Conservation (phyloP, 257 asterid species). For the Cynanchum wilfordii region DNA sequence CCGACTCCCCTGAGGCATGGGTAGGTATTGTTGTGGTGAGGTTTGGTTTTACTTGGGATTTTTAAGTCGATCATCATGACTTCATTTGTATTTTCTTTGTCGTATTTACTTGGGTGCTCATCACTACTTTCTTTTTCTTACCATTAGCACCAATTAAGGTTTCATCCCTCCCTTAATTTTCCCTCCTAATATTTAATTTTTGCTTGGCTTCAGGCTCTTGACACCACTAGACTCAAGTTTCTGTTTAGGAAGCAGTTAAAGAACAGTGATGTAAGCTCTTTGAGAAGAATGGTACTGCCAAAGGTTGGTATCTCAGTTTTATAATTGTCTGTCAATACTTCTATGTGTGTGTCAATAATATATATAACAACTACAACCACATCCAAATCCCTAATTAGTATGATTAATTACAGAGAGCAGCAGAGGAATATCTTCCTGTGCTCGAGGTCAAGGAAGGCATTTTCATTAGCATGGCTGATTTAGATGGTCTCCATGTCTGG, state of each 20-base stretch:
- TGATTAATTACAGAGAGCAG: constrained; percentile 31
- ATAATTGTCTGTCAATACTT: background rate
- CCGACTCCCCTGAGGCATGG: no score
- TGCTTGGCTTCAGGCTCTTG: constrained; percentile 26
- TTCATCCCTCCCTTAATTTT: no score
- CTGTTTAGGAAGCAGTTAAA: constrained; percentile 45
- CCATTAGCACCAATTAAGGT: no score
- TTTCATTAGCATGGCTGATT: constrained; percentile 36
- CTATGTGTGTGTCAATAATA: background rate
- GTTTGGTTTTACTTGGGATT: background rate
- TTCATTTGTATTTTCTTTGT: background rate
- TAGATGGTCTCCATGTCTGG: constrained; percentile 48
- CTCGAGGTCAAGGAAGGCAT: constrained; percentile 42
- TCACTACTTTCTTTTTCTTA: no score
- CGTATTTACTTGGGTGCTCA: background rate
- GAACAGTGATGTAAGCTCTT: constrained; percentile 42
- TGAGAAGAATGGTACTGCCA: constrained; percentile 41
- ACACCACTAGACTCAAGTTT: constrained; percentile 27
- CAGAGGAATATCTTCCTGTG: constrained; percentile 35
- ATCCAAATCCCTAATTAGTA: background rate
- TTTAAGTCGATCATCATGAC: background rate
- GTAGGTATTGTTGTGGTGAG: background rate
- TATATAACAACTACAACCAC: background rate
- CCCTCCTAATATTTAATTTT: no score
- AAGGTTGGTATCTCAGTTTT: constrained; percentile 26